These are phyloP conservation scores for Cryptococcus sp. DNA, from an alignment of 1,284 basidiomycete genomes.

Conservation along the genomic window DNA sequence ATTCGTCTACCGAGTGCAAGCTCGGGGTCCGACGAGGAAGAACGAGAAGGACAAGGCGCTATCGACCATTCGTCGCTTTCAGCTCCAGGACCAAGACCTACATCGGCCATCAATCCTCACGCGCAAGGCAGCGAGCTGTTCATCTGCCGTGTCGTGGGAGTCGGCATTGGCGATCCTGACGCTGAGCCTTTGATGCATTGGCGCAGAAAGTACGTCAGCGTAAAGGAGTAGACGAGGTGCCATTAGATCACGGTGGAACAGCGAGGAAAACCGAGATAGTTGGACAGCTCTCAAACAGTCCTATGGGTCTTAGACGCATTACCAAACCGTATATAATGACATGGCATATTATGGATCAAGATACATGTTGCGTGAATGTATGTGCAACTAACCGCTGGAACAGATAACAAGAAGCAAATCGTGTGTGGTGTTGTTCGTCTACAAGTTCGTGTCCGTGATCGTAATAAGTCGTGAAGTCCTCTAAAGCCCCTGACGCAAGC, in stretches of 20 bases:
- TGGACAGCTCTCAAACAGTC: not conserved
- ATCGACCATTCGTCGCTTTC: not conserved
- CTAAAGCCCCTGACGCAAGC: too few relatives aligned
- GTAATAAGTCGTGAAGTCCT: too few relatives aligned
- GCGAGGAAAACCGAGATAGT: not conserved
- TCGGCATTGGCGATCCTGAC: constrained; percentile 19
- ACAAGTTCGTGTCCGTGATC: too few relatives aligned
- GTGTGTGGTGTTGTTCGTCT: too few relatives aligned
- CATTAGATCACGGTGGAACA: not conserved
- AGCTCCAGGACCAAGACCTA: not conserved
- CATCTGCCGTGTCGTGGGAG: constrained; percentile 45
- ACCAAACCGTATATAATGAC: too few relatives aligned
- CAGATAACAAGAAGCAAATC: too few relatives aligned
- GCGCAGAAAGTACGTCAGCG: constrained; percentile 35
- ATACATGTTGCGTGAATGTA: too few relatives aligned
- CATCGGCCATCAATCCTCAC: not conserved
- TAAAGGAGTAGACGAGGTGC: constrained; percentile 10
- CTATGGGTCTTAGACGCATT: too few relatives aligned
- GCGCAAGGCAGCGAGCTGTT: constrained; percentile 47
- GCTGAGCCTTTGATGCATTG: constrained; percentile 41
- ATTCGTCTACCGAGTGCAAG: too few relatives aligned
- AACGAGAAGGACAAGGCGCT: not conserved
- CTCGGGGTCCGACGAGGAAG: not conserved
- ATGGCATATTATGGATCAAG: too few relatives aligned
- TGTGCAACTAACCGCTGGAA: too few relatives aligned